Evolutionary conservation across 192 early-diverging fungal genomes (phyloP), one percentile per base, ranked within the genome.

Genomic region (Entophlyctis luteolus): DNA sequence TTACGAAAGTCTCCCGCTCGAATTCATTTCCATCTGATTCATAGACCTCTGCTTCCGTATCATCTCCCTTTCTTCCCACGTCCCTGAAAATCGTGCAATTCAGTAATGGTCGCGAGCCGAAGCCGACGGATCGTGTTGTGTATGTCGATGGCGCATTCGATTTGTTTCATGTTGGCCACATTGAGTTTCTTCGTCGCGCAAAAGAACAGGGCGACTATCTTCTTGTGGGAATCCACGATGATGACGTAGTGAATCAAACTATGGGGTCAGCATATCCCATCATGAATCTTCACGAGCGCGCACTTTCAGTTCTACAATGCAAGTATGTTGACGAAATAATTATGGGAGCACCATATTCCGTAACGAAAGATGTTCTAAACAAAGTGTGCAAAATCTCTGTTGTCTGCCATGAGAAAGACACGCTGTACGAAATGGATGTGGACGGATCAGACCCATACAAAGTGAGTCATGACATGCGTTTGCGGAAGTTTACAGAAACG

Each of bases 81-180:
- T 88, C 89, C 6, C 86, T 84, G 67, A 86, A 84, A 65, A 88
- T 98, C 68, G 87, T 90, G 33, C 94, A 95, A 73, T 98, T 98
- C 69, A 91, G 91, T 25, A 86, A 92, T 53, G 89, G 87, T 27
- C 77, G 79, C 35, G 90, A 93, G 67, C 91, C 94, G 12, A 79
- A 83, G 18, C 68, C 85, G 0, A 81, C 77, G 23, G 93, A 95
- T 71, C 86, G 82, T 57, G 86, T 95, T 23, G 88, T 98, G 25
- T 98, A 98, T 72, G 93, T 98, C 10, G 91, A 98, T 68, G 95
- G 95, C n/a, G 91, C 91, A 14, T 98, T 96, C 80, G 95, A 98
- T 68, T 73, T 98, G 63, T 98, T 98, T 84, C 95, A 96, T 71
- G 68, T 87, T 2, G 92, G 92, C n/a, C 95, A 98, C 72, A 90